Percentiles rank a stretch among this genome's conserved stretches.
phyloP scores from a whole-genome alignment of 352 stramenopile genomes.

The Phytopythium boreale region DNA sequence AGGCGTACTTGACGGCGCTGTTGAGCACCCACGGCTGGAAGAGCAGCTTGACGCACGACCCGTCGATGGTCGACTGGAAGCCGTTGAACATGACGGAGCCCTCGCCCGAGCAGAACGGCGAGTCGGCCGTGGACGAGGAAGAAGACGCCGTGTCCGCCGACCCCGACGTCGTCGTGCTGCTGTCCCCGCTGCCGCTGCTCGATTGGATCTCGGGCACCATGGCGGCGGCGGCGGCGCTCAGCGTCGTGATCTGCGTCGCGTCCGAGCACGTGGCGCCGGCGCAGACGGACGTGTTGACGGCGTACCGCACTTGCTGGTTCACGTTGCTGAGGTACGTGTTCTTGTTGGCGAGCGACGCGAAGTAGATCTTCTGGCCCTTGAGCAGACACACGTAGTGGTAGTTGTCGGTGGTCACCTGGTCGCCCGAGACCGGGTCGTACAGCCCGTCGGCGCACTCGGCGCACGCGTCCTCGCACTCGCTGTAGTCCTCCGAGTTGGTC shows the following conservation, averaged over 20 bases:
- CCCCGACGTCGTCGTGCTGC: background rate
- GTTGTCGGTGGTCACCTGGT: conserved; percentile 46
- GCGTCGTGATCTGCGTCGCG: conserved; percentile 46
- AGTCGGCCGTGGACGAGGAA: conserved; percentile 61
- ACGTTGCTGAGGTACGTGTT: conserved; percentile 60
- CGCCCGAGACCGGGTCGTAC: conserved; percentile 61
- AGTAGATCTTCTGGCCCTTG: conserved; percentile 86
- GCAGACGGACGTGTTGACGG: conserved; percentile 59
- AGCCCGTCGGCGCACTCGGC: conserved; percentile 43
- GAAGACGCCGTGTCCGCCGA: conserved; percentile 18
- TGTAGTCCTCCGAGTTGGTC: conserved; percentile 35
- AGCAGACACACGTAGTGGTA: conserved; percentile 70
- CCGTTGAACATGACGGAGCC: conserved; percentile 85
- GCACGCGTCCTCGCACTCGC: conserved; percentile 34
- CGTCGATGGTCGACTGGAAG: conserved; percentile 67
- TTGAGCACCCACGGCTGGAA: conserved; percentile 80
- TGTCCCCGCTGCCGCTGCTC: conserved; percentile 16
- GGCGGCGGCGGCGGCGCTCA: conserved; percentile 43
- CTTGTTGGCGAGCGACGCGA: conserved; percentile 64
- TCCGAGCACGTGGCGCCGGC: conserved; percentile 51
- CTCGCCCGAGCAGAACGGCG: conserved; percentile 21
- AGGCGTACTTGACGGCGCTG: conserved; percentile 63
- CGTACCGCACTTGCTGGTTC: conserved; percentile 42
- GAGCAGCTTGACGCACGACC: conserved; percentile 66
- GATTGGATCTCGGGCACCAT: conserved; percentile 27